These are phyloP conservation scores for Pichia manshurica DNA, from an alignment of 805 yeast species.

Conservation along the genomic window DNA sequence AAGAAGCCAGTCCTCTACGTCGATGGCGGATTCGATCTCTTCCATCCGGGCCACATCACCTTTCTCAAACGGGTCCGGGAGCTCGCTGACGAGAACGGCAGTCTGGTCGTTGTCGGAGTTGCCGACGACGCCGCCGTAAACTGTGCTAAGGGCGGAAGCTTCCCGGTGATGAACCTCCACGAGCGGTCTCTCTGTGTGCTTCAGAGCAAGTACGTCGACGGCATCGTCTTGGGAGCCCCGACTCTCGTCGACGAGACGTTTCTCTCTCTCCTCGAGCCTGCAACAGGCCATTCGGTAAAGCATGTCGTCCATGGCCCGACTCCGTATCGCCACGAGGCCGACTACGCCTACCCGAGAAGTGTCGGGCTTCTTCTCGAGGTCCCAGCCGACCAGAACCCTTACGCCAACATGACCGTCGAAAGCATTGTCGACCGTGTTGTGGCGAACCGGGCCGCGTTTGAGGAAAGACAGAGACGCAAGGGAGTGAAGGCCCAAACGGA, in stretches of 20 bases:
- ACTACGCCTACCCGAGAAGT: neutral
- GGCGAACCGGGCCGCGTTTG: conserved; percentile 60
- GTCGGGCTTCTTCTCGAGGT: neutral
- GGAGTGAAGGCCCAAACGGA: conserved; percentile 70
- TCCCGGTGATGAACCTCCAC: conserved; percentile 80
- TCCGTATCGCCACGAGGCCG: neutral
- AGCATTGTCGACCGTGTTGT: conserved; percentile 73
- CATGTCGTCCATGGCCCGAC: neutral
- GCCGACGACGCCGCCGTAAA: conserved; percentile 55
- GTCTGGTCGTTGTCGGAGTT: conserved; percentile 61
- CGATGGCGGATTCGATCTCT: conserved; percentile 85
- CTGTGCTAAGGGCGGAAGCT: conserved; percentile 51
- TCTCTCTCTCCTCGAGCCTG: conserved; percentile 19
- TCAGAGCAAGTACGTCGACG: conserved; percentile 82
- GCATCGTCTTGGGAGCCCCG: conserved; percentile 69
- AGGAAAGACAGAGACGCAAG: conserved; percentile 81
- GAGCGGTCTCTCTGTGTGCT: conserved; percentile 85
- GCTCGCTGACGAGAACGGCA: conserved; percentile 28
- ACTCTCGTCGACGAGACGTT: conserved; percentile 39
- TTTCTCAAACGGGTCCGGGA: conserved; percentile 48
- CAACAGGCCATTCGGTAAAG: neutral
- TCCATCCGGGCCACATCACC: conserved; percentile 89
- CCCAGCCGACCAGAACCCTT: neutral
- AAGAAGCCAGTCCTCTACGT: conserved; percentile 40
- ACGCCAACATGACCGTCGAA: conserved; percentile 51